phyloP scores from a whole-genome alignment of 495 filamentous ascomycete genomes.

The Aspergillus bridgeri region DNA sequence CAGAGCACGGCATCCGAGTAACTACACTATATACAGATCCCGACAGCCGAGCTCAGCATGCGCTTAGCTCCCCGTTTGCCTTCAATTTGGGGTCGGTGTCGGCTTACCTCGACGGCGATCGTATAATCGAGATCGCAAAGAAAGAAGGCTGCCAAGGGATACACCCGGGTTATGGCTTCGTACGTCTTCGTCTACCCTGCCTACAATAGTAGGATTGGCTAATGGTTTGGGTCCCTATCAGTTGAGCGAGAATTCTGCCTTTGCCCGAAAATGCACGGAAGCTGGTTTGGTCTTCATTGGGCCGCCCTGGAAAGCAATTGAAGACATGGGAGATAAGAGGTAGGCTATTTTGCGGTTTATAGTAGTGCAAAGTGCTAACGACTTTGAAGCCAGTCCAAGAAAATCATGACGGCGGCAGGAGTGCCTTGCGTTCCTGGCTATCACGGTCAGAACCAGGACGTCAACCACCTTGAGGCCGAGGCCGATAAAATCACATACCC shows the following conservation, averaged over 20 bases:
- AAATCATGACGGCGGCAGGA: constrained; percentile 90
- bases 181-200: constrained; percentile 35
- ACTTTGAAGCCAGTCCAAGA: constrained; percentile 64
- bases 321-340: constrained; percentile 97
- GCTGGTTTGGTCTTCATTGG: constrained; percentile 94
- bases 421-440: constrained; percentile 97
- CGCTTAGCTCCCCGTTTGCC: constrained; percentile 73
- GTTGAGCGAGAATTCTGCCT: constrained; percentile 86
- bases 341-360: constrained; percentile 24
- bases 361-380: constrained; percentile 6
- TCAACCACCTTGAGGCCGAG: constrained; percentile 63
- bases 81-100: constrained; percentile 77
- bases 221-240: constrained; percentile 8
- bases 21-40: constrained; percentile 95
- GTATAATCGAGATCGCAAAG: constrained; percentile 85
- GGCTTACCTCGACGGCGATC: constrained; percentile 88
- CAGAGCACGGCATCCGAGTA: constrained; percentile 83
- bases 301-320: constrained; percentile 87
- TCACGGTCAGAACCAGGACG: constrained; percentile 81
- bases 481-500: constrained; percentile 85
- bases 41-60: constrained; percentile 84
- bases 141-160: constrained; percentile 81
- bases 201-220: background rate
- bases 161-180: constrained; percentile 96
- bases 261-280: constrained; percentile 84